Base-by-base conservation (phyloP, 2,329 filamentous ascomycete genomes). In the Hymenoscyphus fructigenus region DNA sequence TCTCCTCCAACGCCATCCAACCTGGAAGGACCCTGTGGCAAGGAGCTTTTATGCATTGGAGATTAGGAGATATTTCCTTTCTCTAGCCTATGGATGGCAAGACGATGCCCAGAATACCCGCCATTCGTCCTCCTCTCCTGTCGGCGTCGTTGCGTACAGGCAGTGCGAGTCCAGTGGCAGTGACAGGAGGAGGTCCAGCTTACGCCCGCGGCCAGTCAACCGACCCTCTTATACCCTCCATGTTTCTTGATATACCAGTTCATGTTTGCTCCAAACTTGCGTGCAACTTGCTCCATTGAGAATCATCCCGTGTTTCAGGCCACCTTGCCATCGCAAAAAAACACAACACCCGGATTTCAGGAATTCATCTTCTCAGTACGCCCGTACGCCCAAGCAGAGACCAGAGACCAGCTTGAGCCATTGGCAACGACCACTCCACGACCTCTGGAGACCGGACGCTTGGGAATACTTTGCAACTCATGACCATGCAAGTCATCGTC, bases 1-100 rank as follows among this genome's bases (percentile, higher is more conserved):
- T 44, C 36, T 38, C 57, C 62, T 60, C 53, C 15, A 36, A 53
- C 56, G 28, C 38, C 57, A 59, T 60, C 38, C 15, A 36, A 41
- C 56, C n/a, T 28, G 14, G 55, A 29, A 57, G 32, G 15, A 57
- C 63, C 36, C 63, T 62, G 50, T 57, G 17, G 62, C 50, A 47
- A 65, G 62, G 60, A 59, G 64, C 17, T 44, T 66, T 66, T 61
- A 68, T 69, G 66, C 68, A 69, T 66, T 57, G 28, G 57, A 66
- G 55, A 64, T 67, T 53, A 53, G 47, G 47, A 53, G 47, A 26
- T 26, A 26, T 50, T 23, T 50, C 7, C 34, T 12, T 38, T 12
- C 12, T 26, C 20, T 14, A 53, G 10, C 47, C 47, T 53, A 53
- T 9, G 47, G 26, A 53, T 26, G 47, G 47, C 47, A 15, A 53